Percentiles rank a stretch among this genome's conserved stretches.
Evolutionary conservation across 306 rosid genomes (phyloP).

Genomic region (Cicer chorassanicum): DNA sequence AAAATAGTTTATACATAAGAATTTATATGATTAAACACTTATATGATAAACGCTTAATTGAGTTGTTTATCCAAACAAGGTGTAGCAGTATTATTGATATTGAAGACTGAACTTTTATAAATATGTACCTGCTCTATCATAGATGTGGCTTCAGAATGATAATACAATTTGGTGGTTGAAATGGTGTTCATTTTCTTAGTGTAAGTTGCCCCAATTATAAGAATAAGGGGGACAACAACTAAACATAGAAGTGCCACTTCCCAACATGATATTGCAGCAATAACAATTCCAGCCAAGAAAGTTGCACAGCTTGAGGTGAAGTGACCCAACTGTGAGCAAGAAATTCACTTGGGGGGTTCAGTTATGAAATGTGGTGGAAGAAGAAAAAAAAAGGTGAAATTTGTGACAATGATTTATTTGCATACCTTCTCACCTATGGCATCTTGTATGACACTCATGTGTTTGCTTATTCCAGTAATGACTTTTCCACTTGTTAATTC

Average conservation of each 20-base stretch:
- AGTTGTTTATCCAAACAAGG: neutral
- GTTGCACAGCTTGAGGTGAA: slow-evolving; percentile 69
- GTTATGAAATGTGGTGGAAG: neutral
- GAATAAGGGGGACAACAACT: slow-evolving; percentile 76
- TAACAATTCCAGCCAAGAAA: slow-evolving; percentile 71
- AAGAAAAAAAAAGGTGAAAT: neutral
- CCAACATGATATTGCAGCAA: slow-evolving; percentile 80
- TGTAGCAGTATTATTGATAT: neutral
- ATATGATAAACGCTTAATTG: too few species aligned
- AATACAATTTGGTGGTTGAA: slow-evolving; percentile 63
- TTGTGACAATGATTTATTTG: slow-evolving; percentile 32
- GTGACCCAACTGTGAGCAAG: slow-evolving; percentile 69
- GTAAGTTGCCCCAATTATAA: slow-evolving; percentile 78
- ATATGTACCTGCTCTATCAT: slow-evolving; percentile 73
- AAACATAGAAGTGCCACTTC: slow-evolving; percentile 70
- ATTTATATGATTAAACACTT: too few species aligned
- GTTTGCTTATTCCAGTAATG: slow-evolving; percentile 73
- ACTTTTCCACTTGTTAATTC: slow-evolving; percentile 72
- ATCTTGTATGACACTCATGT: slow-evolving; percentile 77
- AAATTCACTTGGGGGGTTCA: slow-evolving; percentile 10
- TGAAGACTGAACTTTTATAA: neutral
- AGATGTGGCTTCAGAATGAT: slow-evolving; percentile 76
- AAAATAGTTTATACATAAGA: too few species aligned
- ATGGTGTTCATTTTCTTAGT: slow-evolving; percentile 74
- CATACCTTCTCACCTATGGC: slow-evolving; percentile 86